Evolutionary conservation across 176 grass and related monocot species (phyloP).

Genomic region (Luzula sylvatica): DNA sequence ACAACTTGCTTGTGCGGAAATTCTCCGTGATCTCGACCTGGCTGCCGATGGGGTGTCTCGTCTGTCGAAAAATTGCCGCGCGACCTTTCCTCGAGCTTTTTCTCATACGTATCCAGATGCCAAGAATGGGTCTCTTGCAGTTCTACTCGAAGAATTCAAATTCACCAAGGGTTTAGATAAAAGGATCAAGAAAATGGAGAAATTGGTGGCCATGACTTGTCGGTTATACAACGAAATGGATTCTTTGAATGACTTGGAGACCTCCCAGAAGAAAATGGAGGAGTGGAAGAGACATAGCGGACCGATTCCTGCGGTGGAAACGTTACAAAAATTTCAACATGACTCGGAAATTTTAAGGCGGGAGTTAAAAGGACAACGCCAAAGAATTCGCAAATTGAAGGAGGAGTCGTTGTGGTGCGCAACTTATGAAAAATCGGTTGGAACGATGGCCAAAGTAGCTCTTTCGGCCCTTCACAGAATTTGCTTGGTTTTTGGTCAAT

Average conservation of each 20-base stretch:
- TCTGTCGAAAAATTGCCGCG: conserved; percentile 29
- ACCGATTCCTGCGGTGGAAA: conserved; percentile 43
- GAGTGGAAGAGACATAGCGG: conserved; percentile 58
- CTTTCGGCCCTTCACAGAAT: conserved; percentile 55
- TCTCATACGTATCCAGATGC: conserved; percentile 41
- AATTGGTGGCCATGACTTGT: conserved; percentile 26
- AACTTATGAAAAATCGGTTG: conserved; percentile 29
- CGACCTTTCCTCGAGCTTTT: conserved; percentile 15
- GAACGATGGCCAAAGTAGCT: conserved; percentile 53
- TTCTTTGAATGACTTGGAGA: conserved; percentile 49
- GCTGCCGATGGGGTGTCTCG: conserved; percentile 32
- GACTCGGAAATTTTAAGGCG: conserved; percentile 30
- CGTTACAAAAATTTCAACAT: not conserved
- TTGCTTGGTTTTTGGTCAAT: conserved; percentile 32
- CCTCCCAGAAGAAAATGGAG: conserved; percentile 55
- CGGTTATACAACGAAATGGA: conserved; percentile 72
- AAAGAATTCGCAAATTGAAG: conserved; percentile 41
- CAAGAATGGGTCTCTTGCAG: conserved; percentile 37
- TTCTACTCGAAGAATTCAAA: conserved; percentile 27
- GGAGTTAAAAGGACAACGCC: conserved; percentile 35
- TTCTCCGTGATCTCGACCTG: conserved; percentile 51
- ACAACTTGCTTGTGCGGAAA: conserved; percentile 49
- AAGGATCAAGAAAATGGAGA: conserved; percentile 63
- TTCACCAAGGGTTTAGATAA: conserved; percentile 32
- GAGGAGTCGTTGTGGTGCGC: conserved; percentile 57